Conservation (phyloP, 192 early-diverging fungal species). For the Coemansia sp. region DNA sequence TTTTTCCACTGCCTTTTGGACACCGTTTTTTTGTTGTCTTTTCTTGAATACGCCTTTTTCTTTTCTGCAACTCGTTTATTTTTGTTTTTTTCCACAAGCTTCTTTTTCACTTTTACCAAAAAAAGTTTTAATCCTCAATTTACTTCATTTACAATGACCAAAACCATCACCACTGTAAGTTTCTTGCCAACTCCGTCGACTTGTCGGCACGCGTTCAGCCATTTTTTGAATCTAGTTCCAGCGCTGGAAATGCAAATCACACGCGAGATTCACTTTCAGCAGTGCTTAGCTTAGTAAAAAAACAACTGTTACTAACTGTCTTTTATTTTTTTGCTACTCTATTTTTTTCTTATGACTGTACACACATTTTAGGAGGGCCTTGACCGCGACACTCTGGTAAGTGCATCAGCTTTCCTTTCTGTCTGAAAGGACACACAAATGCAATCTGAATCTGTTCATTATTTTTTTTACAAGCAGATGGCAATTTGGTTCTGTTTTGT, state of each 20-base stretch:
- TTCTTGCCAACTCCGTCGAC: background rate
- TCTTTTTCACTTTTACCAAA: background rate
- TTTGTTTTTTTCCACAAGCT: background rate
- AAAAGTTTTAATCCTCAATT: background rate
- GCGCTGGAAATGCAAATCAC: background rate
- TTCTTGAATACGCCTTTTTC: constrained; percentile 8
- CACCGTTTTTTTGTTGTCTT: constrained; percentile 3
- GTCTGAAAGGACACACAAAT: background rate
- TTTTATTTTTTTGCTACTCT: background rate
- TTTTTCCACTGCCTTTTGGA: background rate
- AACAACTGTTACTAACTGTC: background rate
- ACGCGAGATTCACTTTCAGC: background rate
- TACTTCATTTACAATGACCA: constrained; percentile 29
- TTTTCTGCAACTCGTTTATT: constrained; percentile 2
- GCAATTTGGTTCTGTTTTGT: background rate
- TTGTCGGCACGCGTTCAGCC: background rate
- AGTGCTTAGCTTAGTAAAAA: background rate
- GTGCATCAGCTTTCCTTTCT: constrained; percentile 1
- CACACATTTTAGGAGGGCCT: constrained; percentile 32
- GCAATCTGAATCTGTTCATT: constrained; percentile 2
- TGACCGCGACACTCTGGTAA: constrained; percentile 53
- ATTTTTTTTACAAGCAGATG: background rate
- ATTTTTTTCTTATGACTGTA: background rate
- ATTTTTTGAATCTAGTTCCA: too few species aligned
- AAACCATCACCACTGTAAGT: constrained; percentile 51